Conservation (phyloP, 306 rosid genomes). For the Prunus mira region DNA sequence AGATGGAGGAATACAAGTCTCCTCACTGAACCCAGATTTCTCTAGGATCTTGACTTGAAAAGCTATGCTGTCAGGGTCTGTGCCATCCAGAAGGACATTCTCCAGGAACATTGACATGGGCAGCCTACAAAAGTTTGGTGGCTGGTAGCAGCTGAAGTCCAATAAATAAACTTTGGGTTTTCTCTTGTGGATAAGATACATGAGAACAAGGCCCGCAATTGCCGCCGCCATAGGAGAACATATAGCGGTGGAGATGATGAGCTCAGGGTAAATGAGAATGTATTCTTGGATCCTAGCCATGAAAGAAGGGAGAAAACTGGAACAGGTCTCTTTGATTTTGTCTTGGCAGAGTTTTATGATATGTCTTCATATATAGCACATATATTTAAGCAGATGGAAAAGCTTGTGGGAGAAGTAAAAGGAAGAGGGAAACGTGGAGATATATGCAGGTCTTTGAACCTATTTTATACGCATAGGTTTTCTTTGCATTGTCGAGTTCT, state of each 20-base stretch:
- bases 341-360: neutral
- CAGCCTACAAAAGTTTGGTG: constrained; percentile 37
- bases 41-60: constrained; percentile 52
- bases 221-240: neutral
- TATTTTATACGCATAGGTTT: too few relatives aligned
- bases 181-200: neutral
- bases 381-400: neutral
- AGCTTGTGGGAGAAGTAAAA: neutral
- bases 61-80: constrained; percentile 40
- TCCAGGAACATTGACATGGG: constrained; percentile 46
- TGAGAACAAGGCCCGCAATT: neutral
- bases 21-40: constrained; percentile 57
- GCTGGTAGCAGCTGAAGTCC: constrained; percentile 40
- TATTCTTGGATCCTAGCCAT: neutral
- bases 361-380: neutral
- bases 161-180: constrained; percentile 36
- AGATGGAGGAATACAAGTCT: constrained; percentile 42
- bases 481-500: neutral
- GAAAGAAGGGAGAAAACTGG: neutral
- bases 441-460: too few relatives aligned
- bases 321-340: too few relatives aligned
- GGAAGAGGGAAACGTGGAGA: neutral
- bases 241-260: neutral
- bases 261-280: neutral
- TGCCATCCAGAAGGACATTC: constrained; percentile 16